Conservation (phyloP, 1,284 basidiomycete species). For the Ganoderma lingzhi region DNA sequence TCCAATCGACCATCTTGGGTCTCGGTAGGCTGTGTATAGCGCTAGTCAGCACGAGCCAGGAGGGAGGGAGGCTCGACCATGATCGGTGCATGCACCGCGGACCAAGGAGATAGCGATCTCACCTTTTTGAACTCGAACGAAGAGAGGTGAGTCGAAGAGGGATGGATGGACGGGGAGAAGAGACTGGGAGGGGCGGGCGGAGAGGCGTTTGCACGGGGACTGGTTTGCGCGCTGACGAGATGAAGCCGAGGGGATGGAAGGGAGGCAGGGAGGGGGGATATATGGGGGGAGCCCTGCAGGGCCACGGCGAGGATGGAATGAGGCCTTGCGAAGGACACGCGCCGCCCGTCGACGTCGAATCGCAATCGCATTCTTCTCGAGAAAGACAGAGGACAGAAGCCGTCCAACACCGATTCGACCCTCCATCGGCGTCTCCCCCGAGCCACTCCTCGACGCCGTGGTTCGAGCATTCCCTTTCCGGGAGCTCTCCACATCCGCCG, state of each 20-base stretch:
- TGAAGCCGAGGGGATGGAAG: constrained; percentile 18
- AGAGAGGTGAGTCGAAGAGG: no score
- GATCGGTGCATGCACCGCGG: not conserved
- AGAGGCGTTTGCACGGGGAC: not conserved
- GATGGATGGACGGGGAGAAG: no score
- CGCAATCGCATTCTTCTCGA: not conserved
- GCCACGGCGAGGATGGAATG: not conserved
- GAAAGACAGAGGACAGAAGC: constrained; percentile 1
- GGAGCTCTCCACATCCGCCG: not conserved
- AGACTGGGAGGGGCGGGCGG: not conserved
- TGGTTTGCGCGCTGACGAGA: constrained; percentile 8
- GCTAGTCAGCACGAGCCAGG: not conserved
- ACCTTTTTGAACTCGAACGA: not conserved
- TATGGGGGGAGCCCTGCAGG: constrained; percentile 20
- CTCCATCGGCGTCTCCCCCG: not conserved
- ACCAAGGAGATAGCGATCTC: not conserved
- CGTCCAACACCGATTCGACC: not conserved
- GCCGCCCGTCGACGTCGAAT: not conserved
- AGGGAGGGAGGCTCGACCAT: not conserved
- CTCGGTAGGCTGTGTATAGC: not conserved
- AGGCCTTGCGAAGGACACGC: not conserved
- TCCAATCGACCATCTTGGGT: constrained; percentile 46
- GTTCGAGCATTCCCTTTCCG: not conserved
- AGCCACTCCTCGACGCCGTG: not conserved
- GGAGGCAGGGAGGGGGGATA: constrained; percentile 22